These are phyloP conservation scores for Cutaneotrichosporon sp. DNA, from an alignment of 1,284 basidiomycete genomes.

Conservation along the genomic window DNA sequence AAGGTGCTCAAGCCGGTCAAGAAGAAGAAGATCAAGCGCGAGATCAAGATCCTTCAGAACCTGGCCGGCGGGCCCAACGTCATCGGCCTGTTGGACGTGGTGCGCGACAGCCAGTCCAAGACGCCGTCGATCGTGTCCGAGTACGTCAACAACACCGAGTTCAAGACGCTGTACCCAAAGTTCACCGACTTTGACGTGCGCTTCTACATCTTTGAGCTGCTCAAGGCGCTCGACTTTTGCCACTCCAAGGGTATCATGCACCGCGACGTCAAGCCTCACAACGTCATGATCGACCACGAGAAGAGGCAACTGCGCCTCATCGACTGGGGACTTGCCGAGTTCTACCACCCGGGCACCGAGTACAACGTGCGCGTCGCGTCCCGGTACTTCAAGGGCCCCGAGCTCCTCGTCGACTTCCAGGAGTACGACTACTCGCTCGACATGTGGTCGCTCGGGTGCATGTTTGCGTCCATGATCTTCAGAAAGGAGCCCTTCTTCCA, in stretches of 20 bases:
- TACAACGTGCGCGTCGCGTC: constrained; percentile 98
- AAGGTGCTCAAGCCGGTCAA: constrained; percentile 99
- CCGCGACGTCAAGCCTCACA: constrained; percentile 98
- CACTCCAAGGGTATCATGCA: constrained; percentile 99
- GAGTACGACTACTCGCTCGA: constrained; percentile 96
- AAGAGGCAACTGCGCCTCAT: constrained; percentile 94
- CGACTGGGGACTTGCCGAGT: constrained; percentile 99
- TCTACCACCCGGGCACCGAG: constrained; percentile 96
- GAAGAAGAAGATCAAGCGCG: constrained; percentile 99
- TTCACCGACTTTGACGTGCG: constrained; percentile 95
- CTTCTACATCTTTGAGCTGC: constrained; percentile 94
- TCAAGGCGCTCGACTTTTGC: constrained; percentile 97
- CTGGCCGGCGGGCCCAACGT: constrained; percentile 91
- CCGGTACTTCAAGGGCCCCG: constrained; percentile 97
- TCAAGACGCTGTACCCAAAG: constrained; percentile 94
- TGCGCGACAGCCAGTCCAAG: constrained; percentile 85
- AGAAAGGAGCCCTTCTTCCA: constrained; percentile 99
- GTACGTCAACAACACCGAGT: constrained; percentile 97
- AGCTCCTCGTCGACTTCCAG: constrained; percentile 96
- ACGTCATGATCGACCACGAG: constrained; percentile 99
- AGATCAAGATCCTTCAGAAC: constrained; percentile 98
- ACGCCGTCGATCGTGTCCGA: constrained; percentile 98
- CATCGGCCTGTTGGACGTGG: constrained; percentile 86
- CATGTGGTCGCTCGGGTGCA: constrained; percentile 99
- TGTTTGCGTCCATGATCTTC: constrained; percentile 99